Percentiles rank a stretch among this genome's conserved stretches.
phyloP scores from a whole-genome alignment of 2,329 filamentous ascomycete genomes.

The Arthrobotrys musiformis region DNA sequence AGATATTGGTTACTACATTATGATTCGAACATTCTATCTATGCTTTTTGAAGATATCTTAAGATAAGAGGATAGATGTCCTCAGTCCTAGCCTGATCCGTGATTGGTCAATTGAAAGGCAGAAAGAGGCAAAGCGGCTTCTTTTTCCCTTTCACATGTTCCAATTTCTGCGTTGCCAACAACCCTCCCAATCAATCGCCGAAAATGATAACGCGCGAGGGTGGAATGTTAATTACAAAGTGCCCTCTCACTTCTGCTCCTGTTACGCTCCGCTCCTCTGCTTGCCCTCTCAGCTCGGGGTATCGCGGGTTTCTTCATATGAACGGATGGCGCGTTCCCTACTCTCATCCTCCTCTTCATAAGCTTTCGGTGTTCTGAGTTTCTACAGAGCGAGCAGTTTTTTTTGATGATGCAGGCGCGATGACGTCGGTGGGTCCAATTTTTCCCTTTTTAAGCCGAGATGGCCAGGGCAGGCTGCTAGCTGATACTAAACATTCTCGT shows the following conservation, averaged over 20 bases:
- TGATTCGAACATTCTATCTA: background rate
- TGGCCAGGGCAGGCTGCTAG: too few species aligned
- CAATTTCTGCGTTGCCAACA: slow-evolving; percentile 24
- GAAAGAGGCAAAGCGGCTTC: background rate
- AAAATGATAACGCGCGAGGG: slow-evolving; percentile 31
- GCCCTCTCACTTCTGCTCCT: background rate
- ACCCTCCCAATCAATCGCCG: background rate
- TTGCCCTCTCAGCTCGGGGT: background rate
- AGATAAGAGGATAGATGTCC: too few species aligned
- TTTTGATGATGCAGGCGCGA: slow-evolving; percentile 34
- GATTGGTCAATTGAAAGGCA: slow-evolving; percentile 30
- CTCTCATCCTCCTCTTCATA: background rate
- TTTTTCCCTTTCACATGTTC: slow-evolving; percentile 27
- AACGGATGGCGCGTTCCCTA: background rate
- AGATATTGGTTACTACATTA: slow-evolving; percentile 10
- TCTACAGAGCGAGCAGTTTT: background rate
- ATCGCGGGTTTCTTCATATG: background rate
- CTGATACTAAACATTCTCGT: too few species aligned
- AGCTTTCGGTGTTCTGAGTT: background rate
- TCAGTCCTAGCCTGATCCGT: too few species aligned
- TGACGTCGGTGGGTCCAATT: slow-evolving; percentile 47
- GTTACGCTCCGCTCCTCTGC: background rate
- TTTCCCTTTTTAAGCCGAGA: background rate
- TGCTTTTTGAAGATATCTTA: background rate
- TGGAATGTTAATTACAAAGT: too few species aligned